phyloP scores from a whole-genome alignment of 441 rosid genomes.

The Geranium incanum region DNA sequence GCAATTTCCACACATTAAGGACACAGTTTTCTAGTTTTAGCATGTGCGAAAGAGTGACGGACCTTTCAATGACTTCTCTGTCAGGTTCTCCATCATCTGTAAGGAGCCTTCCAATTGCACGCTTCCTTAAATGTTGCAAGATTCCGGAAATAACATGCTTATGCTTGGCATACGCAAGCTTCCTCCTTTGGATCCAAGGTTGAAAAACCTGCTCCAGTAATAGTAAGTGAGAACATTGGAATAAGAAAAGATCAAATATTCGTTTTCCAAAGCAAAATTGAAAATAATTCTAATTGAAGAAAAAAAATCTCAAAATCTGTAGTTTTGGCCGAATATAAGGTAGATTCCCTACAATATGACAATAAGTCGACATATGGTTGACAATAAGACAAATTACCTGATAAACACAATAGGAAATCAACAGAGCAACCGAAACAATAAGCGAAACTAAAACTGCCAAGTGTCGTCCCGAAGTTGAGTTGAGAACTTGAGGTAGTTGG shows the following conservation, averaged over 20 bases:
- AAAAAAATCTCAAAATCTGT: background rate
- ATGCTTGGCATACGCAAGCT: background rate
- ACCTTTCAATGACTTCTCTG: slow-evolving; percentile 1
- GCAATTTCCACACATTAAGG: background rate
- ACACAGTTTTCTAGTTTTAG: background rate
- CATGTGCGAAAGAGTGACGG: background rate
- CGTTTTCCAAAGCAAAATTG: background rate
- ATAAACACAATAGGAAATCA: slow-evolving; percentile 75
- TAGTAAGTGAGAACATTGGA: background rate
- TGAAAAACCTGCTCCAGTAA: background rate
- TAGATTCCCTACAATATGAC: too few species aligned
- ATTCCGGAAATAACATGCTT: background rate
- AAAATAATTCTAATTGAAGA: background rate
- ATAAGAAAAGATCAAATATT: too few species aligned
- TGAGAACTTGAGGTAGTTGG: slow-evolving; percentile 63
- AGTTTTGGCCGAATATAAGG: background rate
- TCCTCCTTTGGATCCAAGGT: slow-evolving; percentile 5
- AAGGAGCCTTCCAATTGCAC: background rate
- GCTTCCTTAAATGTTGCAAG: background rate
- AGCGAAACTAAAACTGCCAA: slow-evolving; percentile 66
- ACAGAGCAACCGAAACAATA: slow-evolving; percentile 44
- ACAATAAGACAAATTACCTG: slow-evolving; percentile 42
- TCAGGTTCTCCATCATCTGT: slow-evolving; percentile 5
- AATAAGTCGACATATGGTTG: too few species aligned
- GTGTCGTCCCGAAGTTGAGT: slow-evolving; percentile 68